phyloP scores from a whole-genome alignment of 768 basidiomycete species.

The Termitomyces sp. region DNA sequence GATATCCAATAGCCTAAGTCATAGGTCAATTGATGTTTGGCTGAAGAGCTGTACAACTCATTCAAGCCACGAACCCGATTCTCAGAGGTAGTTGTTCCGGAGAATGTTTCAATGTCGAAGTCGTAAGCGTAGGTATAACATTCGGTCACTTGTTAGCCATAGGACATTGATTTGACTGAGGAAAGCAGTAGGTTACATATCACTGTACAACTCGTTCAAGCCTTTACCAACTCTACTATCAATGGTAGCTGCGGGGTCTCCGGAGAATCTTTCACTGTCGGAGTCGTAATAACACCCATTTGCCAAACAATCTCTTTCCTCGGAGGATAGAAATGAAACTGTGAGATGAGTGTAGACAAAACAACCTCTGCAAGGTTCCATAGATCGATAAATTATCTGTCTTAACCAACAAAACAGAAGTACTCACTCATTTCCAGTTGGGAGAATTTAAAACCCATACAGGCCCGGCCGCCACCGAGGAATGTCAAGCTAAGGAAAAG shows the following conservation, averaged over 20 bases:
- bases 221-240: neutral
- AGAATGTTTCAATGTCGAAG: too few species aligned
- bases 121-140: too few species aligned
- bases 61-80: too few species aligned
- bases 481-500: constrained; percentile 31
- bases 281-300: neutral
- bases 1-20: too few species aligned
- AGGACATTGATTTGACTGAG: too few species aligned
- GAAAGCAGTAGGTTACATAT: neutral
- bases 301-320: constrained; percentile 4
- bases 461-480: constrained; percentile 29
- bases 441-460: constrained; percentile 38
- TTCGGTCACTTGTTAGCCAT: too few species aligned
- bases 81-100: too few species aligned
- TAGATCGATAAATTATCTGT: neutral
- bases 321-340: neutral
- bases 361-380: constrained; percentile 18
- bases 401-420: neutral
- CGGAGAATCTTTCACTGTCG: neutral
- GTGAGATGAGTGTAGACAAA: constrained; percentile 15
- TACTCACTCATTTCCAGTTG: constrained; percentile 35
- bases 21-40: too few species aligned
- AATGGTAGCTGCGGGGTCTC: neutral
- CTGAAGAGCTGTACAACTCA: too few species aligned
- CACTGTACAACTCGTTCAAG: neutral